Conservation (phyloP, 768 basidiomycete genomes). For the Russula ochroleuca region DNA sequence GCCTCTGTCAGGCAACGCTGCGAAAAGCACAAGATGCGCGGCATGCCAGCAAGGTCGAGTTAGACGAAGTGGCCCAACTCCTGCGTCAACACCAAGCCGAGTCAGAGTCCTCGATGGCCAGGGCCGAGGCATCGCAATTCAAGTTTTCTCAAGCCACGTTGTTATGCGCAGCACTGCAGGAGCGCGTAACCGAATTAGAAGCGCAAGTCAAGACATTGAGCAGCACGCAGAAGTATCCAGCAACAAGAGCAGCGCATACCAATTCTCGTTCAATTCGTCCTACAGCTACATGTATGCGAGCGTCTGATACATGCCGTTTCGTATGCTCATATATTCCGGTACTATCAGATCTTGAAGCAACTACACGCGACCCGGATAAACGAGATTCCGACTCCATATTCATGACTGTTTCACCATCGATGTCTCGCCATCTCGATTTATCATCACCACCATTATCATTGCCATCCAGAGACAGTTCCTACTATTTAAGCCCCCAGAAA, state of each 20-base stretch:
- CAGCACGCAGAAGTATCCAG: not conserved
- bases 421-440: not conserved
- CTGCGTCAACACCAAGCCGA: not conserved
- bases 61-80: not conserved
- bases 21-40: conserved; percentile 8
- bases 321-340: not conserved
- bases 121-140: not conserved
- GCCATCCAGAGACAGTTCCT: not conserved
- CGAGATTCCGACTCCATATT: not conserved
- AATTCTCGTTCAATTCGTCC: not conserved
- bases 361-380: not conserved
- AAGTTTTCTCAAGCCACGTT: not conserved
- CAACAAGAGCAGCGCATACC: not conserved
- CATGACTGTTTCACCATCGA: not conserved
- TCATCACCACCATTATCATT: not conserved
- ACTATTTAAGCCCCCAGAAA: not conserved
- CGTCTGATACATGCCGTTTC: not conserved
- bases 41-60: not conserved
- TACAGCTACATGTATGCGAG: conserved; percentile 1
- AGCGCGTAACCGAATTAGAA: conserved; percentile 7
- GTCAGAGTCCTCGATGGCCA: conserved; percentile 1
- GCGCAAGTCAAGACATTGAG: conserved; percentile 7
- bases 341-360: not conserved
- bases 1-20: not conserved
- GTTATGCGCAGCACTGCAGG: not conserved